Conservation (phyloP, 2,329 filamentous ascomycete species). For the Talaromyces amestolkiae region DNA sequence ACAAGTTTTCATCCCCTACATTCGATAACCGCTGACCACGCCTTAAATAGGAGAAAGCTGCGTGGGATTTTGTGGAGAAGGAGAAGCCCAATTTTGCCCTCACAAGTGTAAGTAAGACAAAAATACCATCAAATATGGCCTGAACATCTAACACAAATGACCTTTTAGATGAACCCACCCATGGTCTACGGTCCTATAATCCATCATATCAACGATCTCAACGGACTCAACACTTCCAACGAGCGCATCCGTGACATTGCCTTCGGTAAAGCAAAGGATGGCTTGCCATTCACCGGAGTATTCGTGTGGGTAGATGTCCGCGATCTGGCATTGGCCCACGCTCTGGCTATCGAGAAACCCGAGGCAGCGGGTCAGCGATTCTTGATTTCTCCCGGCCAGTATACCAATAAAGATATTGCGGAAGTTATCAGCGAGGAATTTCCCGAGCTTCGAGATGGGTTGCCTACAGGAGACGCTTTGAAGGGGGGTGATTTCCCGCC, state of each 20-base stretch:
- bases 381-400: slow-evolving; percentile 37
- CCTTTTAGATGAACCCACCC: slow-evolving; percentile 56
- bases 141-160: neutral
- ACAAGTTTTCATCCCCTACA: neutral
- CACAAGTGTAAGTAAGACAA: slow-evolving; percentile 25
- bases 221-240: slow-evolving; percentile 67
- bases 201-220: slow-evolving; percentile 58
- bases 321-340: slow-evolving; percentile 43
- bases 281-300: slow-evolving; percentile 54
- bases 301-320: slow-evolving; percentile 55
- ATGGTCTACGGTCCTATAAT: slow-evolving; percentile 61
- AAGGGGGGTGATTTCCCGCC: slow-evolving; percentile 22
- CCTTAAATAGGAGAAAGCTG: slow-evolving; percentile 50
- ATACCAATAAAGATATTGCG: slow-evolving; percentile 38
- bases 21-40: neutral
- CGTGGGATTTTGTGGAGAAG: slow-evolving; percentile 59
- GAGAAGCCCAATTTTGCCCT: slow-evolving; percentile 56
- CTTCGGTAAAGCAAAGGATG: slow-evolving; percentile 54
- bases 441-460: slow-evolving; percentile 33
- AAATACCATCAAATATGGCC: neutral
- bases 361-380: slow-evolving; percentile 41
- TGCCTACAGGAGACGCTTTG: slow-evolving; percentile 35
- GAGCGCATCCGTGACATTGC: slow-evolving; percentile 61
- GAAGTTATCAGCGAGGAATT: slow-evolving; percentile 37
- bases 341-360: slow-evolving; percentile 38